phyloP scores from a whole-genome alignment of 306 rosid species.

The Lathyrus aphaca region DNA sequence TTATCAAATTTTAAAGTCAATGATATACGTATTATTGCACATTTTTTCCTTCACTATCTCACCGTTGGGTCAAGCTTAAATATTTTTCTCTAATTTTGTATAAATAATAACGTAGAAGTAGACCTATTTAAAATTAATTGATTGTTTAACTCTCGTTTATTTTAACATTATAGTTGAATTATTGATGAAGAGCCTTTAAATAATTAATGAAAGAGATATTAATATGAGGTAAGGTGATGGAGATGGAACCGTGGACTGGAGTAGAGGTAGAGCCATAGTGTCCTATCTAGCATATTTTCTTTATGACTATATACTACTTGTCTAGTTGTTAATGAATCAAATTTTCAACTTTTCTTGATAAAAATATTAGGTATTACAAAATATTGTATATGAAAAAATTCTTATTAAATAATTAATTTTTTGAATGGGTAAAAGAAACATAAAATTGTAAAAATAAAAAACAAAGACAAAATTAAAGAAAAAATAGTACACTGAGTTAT shows the following conservation, averaged over 20 bases:
- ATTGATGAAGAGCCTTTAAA: conserved; percentile 41
- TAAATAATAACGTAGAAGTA: conserved; percentile 2
- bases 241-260: conserved; percentile 10
- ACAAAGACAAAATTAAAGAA: too few relatives aligned
- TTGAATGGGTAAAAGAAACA: too few relatives aligned
- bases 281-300: neutral
- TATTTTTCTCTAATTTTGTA: neutral
- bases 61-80: conserved; percentile 35
- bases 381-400: neutral
- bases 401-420: too few relatives aligned
- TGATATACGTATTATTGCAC: conserved; percentile 25
- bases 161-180: conserved; percentile 47
- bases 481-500: too few relatives aligned
- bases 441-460: too few relatives aligned
- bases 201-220: conserved; percentile 3
- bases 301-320: neutral
- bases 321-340: neutral
- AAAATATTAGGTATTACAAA: neutral
- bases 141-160: conserved; percentile 32
- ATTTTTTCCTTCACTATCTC: conserved; percentile 31
- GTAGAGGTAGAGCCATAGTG: conserved; percentile 16
- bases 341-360: neutral
- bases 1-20: conserved; percentile 31
- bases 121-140: conserved; percentile 23
- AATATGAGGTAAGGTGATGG: conserved; percentile 24